Evolutionary conservation across 2,329 filamentous ascomycete species (phyloP).

Genomic region (Sarocladiaceae sp.): DNA sequence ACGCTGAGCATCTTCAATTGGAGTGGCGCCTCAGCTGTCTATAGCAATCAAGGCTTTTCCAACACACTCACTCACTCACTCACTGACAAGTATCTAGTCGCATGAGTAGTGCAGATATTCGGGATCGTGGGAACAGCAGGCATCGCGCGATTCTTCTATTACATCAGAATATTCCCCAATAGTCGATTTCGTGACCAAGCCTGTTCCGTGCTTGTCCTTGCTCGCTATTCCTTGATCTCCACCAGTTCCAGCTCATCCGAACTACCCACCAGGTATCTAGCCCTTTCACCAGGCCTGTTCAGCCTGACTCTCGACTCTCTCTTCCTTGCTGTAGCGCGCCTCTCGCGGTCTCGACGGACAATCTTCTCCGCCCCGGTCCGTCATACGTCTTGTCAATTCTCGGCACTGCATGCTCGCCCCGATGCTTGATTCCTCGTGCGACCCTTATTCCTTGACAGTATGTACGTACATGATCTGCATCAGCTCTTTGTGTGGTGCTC

Average conservation of each 20-base stretch:
- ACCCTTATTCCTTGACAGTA: no score
- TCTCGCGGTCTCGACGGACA: conserved; percentile 1
- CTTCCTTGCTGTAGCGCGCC: no score
- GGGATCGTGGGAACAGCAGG: no score
- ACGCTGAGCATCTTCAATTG: no score
- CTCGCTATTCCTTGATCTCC: not conserved
- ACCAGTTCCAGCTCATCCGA: not conserved
- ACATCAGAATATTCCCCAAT: no score
- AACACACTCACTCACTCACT: no score
- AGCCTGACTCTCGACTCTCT: not conserved
- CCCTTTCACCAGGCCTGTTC: not conserved
- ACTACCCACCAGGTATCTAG: not conserved
- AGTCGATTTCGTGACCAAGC: not conserved
- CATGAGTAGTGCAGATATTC: no score
- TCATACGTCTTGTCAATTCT: conserved; percentile 3
- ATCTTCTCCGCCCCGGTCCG: conserved; percentile 3
- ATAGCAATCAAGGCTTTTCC: not conserved
- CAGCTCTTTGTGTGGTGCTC: no score
- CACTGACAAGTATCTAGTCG: no score
- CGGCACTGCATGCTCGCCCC: not conserved
- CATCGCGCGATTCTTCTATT: no score
- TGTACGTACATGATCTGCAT: no score
- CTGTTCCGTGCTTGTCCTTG: not conserved
- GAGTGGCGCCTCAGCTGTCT: not conserved
- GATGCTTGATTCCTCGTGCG: not conserved